Evolutionary conservation across 2,329 filamentous ascomycete species (phyloP), one percentile per base, ranked within the genome.

Genomic region (Xylaria sp.): DNA sequence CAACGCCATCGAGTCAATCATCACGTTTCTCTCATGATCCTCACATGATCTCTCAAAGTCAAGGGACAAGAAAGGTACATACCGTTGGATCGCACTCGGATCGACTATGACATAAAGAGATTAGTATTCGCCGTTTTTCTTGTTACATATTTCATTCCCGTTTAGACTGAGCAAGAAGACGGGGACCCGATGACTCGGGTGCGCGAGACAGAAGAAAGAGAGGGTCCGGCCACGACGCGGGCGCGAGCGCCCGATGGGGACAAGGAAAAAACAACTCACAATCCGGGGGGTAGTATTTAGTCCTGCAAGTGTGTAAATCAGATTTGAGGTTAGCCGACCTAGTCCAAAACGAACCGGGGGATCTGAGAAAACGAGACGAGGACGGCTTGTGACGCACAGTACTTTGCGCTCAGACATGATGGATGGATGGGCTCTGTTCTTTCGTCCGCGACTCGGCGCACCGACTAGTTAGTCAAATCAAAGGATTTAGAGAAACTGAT

Each of bases 51-150:
- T 30, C 23, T 30, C 23, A 9, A 13, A 42, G 37, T 42, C 37
- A 10, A 9, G 3, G 37, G 11, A 42, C 8, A 3, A 8, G 8
- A 42, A 10, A 13, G 13, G 30, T 46, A 53, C 61, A 61, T 30
- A 63, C 61, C 90, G 86, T 30, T 82, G 81, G 75, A 97, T 84
- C 69, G 89, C 87, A 30, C 86, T 86, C 10, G 93, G 93, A 75
- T 99, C 94, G 75, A 97, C 62, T 63, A 10, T 52, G 37, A 56
- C 39, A 42, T 49, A 49, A 46, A 54, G 8, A 47, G 59, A 30
- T 63, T 10, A 63, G 52, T 35, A 51, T 42, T 30, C 13, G 3
- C 13, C 18, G 4, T 35, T 34, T 16, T 16, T 30, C 23, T 30
- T 30, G 4, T 30, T 30, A 30, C 23, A 30, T 30, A 30, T 30